These are phyloP conservation scores for Pichia sp. DNA, from an alignment of 1,139 yeast species.

Conservation along the genomic window DNA sequence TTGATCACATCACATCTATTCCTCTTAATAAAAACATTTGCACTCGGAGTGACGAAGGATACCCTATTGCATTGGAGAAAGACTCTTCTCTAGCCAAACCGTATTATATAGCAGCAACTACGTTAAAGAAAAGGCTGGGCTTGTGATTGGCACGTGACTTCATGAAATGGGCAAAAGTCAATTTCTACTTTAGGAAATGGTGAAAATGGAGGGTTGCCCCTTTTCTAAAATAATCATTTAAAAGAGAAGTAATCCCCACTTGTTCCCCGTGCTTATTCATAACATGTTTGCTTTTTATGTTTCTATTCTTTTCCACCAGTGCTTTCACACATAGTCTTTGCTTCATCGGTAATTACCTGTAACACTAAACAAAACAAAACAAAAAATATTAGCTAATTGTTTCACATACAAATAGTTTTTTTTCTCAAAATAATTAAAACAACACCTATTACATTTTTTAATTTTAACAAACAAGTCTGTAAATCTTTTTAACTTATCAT, in stretches of 20 bases:
- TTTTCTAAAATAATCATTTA: background rate
- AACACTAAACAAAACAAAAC: background rate
- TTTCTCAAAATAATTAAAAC: background rate
- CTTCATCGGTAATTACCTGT: background rate
- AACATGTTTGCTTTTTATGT: background rate
- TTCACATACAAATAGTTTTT: background rate
- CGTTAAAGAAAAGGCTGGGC: constrained; percentile 22
- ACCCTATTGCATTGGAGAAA: constrained; percentile 52
- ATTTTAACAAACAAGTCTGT: background rate
- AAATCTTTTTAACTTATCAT: background rate
- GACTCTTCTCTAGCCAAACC: constrained; percentile 33
- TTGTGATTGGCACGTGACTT: background rate
- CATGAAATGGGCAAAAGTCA: background rate
- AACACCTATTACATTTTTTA: background rate
- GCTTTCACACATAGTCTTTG: background rate
- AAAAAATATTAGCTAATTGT: background rate
- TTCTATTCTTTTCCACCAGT: background rate
- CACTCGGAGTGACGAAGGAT: constrained; percentile 54
- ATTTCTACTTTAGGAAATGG: background rate
- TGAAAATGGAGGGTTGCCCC: background rate
- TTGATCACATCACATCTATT: constrained; percentile 56
- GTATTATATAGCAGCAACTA: constrained; percentile 42
- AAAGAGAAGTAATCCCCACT: background rate
- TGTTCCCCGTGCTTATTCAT: background rate
- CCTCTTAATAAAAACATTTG: constrained; percentile 66